Conservation (phyloP, 73 alveolate species). For the Paramecium biaurelia region DNA sequence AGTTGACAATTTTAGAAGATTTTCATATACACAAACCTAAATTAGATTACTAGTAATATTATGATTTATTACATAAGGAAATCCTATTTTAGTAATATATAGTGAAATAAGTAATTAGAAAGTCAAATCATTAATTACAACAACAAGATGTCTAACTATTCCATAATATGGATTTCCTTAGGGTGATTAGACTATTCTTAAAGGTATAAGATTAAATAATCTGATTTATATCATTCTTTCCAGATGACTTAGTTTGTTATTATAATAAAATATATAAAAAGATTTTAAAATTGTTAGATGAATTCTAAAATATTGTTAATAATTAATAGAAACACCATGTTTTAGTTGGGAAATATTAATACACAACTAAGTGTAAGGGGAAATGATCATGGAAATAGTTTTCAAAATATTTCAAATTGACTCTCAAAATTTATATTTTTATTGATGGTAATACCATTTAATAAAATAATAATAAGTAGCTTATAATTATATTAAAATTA, state of each 20-base stretch:
- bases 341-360: neutral
- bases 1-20: neutral
- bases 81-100: neutral
- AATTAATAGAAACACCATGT: neutral
- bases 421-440: neutral
- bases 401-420: neutral
- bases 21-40: neutral
- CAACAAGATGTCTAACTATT: too few relatives aligned
- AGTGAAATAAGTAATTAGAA: neutral
- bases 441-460: too few relatives aligned
- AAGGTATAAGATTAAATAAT: neutral
- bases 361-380: neutral
- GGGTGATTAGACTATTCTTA: neutral
- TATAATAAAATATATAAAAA: neutral
- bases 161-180: neutral
- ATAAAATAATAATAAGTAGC: neutral
- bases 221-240: neutral
- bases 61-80: neutral
- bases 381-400: too few relatives aligned
- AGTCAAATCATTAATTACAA: neutral
- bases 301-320: neutral
- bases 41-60: neutral
- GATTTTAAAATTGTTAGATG: neutral
- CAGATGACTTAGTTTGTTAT: neutral
- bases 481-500: neutral